Evolutionary conservation across 2,329 filamentous ascomycete species (phyloP).

Genomic region (Xylaria digitata): DNA sequence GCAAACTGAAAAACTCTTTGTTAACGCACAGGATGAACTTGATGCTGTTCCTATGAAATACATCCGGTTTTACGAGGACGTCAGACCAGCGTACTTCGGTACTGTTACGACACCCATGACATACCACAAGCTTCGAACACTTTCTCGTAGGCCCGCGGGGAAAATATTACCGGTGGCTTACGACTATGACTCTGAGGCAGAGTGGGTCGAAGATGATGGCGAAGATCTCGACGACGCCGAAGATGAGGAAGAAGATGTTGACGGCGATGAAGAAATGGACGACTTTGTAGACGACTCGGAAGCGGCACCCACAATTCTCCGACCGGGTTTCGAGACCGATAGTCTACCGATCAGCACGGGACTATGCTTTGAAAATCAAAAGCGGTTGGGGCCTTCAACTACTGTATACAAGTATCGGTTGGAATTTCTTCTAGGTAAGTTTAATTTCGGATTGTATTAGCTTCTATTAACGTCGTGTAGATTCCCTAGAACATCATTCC

Average conservation of each 20-base stretch:
- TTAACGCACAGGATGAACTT: constrained; percentile 52
- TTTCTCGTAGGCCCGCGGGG: constrained; percentile 66
- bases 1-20: constrained; percentile 52
- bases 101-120: constrained; percentile 72
- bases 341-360: constrained; percentile 83
- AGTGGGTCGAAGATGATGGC: constrained; percentile 80
- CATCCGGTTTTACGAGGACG: constrained; percentile 71
- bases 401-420: constrained; percentile 73
- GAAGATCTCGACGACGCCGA: constrained; percentile 68
- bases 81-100: constrained; percentile 77
- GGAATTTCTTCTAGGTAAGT: constrained; percentile 78
- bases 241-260: constrained; percentile 75
- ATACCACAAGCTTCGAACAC: constrained; percentile 60
- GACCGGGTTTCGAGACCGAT: constrained; percentile 63
- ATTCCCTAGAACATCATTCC: constrained; percentile 60
- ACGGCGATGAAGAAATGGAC: constrained; percentile 84
- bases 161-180: constrained; percentile 76
- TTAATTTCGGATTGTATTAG: constrained; percentile 37
- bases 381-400: constrained; percentile 59
- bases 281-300: constrained; percentile 91
- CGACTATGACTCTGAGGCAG: constrained; percentile 86
- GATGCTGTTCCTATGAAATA: constrained; percentile 70
- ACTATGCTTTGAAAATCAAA: constrained; percentile 80
- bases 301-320: constrained; percentile 57
- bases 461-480: constrained; percentile 50